These are phyloP conservation scores for Paxillus rubicundulus DNA, from an alignment of 768 basidiomycete genomes.

Conservation along the genomic window DNA sequence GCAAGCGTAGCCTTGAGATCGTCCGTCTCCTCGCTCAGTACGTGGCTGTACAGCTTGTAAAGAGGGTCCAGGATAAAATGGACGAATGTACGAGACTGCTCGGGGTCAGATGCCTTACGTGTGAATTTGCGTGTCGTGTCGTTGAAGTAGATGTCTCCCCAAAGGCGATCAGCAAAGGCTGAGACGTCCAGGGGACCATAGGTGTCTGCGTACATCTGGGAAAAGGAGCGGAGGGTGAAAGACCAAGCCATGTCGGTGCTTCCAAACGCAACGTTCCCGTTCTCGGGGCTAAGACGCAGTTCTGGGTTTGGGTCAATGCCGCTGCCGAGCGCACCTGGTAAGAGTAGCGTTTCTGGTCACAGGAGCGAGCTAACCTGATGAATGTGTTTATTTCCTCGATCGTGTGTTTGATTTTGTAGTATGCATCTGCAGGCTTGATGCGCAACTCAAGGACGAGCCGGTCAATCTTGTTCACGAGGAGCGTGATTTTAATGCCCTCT, in stretches of 20 bases:
- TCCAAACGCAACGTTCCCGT: constrained; percentile 95
- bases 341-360: neutral
- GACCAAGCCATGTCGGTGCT: constrained; percentile 98
- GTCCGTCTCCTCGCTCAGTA: constrained; percentile 93
- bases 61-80: constrained; percentile 95
- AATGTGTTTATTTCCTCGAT: constrained; percentile 98
- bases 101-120: constrained; percentile 72
- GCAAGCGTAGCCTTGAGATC: constrained; percentile 75
- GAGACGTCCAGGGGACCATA: constrained; percentile 84
- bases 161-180: constrained; percentile 85
- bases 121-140: constrained; percentile 83
- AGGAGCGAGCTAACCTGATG: constrained; percentile 63
- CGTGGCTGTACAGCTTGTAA: constrained; percentile 95
- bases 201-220: constrained; percentile 93
- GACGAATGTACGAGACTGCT: constrained; percentile 82
- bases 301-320: constrained; percentile 87
- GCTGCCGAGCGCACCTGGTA: constrained; percentile 33
- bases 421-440: constrained; percentile 93
- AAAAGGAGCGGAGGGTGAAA: constrained; percentile 92
- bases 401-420: constrained; percentile 98
- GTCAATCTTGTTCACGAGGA: constrained; percentile 98
- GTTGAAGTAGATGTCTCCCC: constrained; percentile 98
- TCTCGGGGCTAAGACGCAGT: constrained; percentile 87
- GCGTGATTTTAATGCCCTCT: constrained; percentile 84
- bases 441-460: constrained; percentile 94